phyloP scores from a whole-genome alignment of 768 basidiomycete species.

The Boletus sp. region DNA sequence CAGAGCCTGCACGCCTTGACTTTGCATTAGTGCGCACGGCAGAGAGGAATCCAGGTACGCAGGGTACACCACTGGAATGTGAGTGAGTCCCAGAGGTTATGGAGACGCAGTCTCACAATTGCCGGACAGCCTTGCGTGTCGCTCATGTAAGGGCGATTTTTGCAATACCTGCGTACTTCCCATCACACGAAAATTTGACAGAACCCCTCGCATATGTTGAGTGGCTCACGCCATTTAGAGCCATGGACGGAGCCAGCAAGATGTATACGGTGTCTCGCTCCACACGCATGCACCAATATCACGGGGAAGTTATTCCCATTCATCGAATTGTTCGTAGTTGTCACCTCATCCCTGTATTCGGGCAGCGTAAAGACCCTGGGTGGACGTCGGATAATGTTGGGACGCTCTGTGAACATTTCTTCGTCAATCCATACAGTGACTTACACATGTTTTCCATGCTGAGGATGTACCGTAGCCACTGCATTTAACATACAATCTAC shows the following conservation, averaged over 20 bases:
- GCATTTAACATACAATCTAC: too few relatives aligned
- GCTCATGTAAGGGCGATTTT: neutral
- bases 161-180: neutral
- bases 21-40: too few relatives aligned
- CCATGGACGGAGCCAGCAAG: conserved; percentile 5
- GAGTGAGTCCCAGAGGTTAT: too few relatives aligned
- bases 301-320: neutral
- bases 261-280: conserved; percentile 25
- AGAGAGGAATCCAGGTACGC: too few relatives aligned
- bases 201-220: conserved; percentile 14
- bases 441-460: too few relatives aligned
- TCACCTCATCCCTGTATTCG: neutral
- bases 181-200: neutral
- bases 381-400: neutral
- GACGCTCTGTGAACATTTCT: neutral
- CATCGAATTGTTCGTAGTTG: neutral
- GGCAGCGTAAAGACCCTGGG: neutral
- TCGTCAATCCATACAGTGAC: too few relatives aligned
- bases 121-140: neutral
- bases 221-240: conserved; percentile 18
- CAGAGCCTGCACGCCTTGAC: too few relatives aligned
- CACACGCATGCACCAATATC: conserved; percentile 6
- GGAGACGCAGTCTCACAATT: too few relatives aligned
- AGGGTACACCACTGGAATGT: too few relatives aligned
- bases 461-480: too few relatives aligned